Base-by-base conservation (phyloP, 805 yeast genomes). In the Suhomyces prunicola region DNA sequence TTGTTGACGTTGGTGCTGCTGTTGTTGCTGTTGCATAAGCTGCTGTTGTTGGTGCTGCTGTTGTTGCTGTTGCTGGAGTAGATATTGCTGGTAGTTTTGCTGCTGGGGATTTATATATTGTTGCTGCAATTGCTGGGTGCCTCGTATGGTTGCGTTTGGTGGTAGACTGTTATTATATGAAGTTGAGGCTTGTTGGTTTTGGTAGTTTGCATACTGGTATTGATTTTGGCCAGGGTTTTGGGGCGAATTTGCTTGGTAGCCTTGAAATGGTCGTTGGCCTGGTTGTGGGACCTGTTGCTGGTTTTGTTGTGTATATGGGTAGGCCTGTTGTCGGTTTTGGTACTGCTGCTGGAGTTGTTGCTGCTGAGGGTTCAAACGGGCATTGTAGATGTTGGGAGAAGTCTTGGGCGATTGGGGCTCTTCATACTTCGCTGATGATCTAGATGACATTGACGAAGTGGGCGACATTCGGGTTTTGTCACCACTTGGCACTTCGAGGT, bases 391-490 rank as follows among this genome's bases (percentile, higher is more conserved):
- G 24, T 57, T 55, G 0, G 77, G 78, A 1, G 76, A 71, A 1
- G 77, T 68, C 41, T 67, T 73, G 0, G 79, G 79, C 4, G 76
- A 71, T 46, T 71, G 76, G 1, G 76, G 71, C 50, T 72, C 71
- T 17, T 73, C 78, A 12, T 60, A 59, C 48, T 66, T 67, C 4
- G 53, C 58, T 2, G 74, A 69, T 13, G 68, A 57, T 44, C 63
- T 65, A 6, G 74, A 68, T 1, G 76, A 70, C 54, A 69, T 54
- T 0, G 77, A 71, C 5, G 76, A 70, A 1, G 73, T 64, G 1
- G 77, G 75, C 5, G 76, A 70, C 9, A 70, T 58, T 26, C 57
- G 58, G 8, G 54, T 53, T 17, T 40, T 55, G 13, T 42, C 50
- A 13, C 15, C 24, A 7, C 23, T 10, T 0, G 60, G 55, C 15